A percentile compares a stretch with the other conserved stretches of the same genome.
These are phyloP conservation scores for Colletotrichum sp. DNA, from an alignment of 2,329 filamentous ascomycete species.

Conservation along the genomic window DNA sequence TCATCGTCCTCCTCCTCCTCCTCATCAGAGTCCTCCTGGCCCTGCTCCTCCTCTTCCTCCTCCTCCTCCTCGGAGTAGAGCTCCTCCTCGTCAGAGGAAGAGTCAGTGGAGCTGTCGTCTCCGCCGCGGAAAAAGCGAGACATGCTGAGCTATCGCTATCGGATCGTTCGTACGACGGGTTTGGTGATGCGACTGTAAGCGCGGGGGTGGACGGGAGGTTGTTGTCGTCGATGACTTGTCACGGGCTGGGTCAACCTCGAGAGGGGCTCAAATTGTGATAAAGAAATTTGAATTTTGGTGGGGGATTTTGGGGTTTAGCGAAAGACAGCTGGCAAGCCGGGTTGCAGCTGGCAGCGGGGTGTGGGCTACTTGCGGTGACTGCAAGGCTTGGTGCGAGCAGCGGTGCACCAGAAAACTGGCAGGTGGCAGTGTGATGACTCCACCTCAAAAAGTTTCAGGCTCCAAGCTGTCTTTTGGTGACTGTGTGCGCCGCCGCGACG, in stretches of 20 bases:
- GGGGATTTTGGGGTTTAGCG: conserved; percentile 21
- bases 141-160: conserved; percentile 60
- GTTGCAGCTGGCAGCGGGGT: conserved; percentile 8
- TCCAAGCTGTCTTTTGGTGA: background rate
- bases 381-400: background rate
- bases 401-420: background rate
- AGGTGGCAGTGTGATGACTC: background rate
- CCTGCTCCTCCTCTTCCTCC: conserved; percentile 60
- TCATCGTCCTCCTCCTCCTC: conserved; percentile 55
- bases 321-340: conserved; percentile 8
- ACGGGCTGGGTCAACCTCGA: conserved; percentile 15
- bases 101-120: conserved; percentile 92
- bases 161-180: conserved; percentile 9
- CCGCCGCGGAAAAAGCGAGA: conserved; percentile 97
- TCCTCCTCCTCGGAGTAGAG: conserved; percentile 85
- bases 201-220: conserved; percentile 17
- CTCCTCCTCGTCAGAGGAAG: conserved; percentile 95
- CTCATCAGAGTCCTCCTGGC: conserved; percentile 58
- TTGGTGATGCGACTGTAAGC: conserved; percentile 17
- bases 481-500: background rate
- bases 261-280: conserved; percentile 17
- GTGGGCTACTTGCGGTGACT: background rate
- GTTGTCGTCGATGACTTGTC: conserved; percentile 22
- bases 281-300: conserved; percentile 21
- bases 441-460: conserved; percentile 2